Evolutionary conservation across 129 eudicot species (phyloP).

Genomic region (Flaveria sonorensis): DNA sequence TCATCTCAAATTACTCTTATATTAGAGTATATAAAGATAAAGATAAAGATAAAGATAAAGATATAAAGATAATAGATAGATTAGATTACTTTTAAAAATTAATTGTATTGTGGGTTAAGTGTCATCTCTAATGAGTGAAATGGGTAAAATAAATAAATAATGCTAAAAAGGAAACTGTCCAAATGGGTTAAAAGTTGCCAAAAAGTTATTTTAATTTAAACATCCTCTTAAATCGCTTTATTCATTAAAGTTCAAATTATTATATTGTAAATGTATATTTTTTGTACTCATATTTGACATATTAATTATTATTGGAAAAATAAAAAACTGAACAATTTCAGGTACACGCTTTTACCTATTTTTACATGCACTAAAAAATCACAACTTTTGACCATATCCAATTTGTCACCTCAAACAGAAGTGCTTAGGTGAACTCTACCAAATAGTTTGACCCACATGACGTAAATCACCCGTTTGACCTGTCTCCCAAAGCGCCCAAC

Average conservation of each 20-base stretch:
- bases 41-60: too few species aligned
- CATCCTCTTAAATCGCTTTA: conserved; percentile 1
- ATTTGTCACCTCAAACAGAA: background rate
- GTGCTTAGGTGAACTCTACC: background rate
- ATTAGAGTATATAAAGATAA: too few species aligned
- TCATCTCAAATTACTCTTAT: too few species aligned
- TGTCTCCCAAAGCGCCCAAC: background rate
- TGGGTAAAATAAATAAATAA: background rate
- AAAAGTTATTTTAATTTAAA: background rate
- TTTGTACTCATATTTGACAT: too few species aligned
- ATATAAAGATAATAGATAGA: too few species aligned
- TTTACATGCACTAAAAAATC: too few species aligned
- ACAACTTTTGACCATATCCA: background rate
- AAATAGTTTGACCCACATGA: background rate
- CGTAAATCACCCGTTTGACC: background rate
- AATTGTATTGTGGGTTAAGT: background rate
- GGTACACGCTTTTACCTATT: too few species aligned
- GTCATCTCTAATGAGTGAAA: background rate
- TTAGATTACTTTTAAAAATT: background rate
- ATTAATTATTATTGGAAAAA: too few species aligned
- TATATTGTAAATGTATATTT: too few species aligned
- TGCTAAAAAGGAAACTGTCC: conserved; percentile 1
- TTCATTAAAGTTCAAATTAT: background rate
- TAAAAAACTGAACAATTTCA: too few species aligned
- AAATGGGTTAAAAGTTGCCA: background rate